Base-by-base conservation (phyloP, 192 early-diverging fungal genomes). In the Entomortierella chlamydospora region DNA sequence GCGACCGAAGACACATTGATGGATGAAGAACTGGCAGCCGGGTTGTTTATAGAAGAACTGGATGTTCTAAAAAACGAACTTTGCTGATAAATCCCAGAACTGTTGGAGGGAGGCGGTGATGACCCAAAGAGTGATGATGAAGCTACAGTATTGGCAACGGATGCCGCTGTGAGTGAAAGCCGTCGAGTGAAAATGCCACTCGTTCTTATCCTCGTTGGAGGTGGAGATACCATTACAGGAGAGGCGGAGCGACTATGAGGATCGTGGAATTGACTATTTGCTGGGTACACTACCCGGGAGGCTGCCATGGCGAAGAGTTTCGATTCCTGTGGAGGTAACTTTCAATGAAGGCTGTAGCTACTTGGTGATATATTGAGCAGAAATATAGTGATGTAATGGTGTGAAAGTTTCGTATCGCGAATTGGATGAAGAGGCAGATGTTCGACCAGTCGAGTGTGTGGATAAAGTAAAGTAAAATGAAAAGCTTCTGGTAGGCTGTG, bases 21-120 rank as follows among this genome's bases (percentile, higher is more conserved):
- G 20, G 71, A 64, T 11, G 72, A 74, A 0, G 72, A 53, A 5
- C 63, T 67, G 1, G 74, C 47, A 17, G 61, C 50, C 0, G 56
- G 28, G 31, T 20, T 56, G 22, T 61, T 64, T 30, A 70, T 37
- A n/a, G 49, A 37, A 8, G 68, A 52, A 28, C 56, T 79, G 10
- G 76, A 79, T 11, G 76, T 65, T 5, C 76, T 61, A 61, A 79
- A 79, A 57, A 79, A 79, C 23, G 68, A 70, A 51, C 57, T 66
- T 61, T 79, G 76, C 39, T 79, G 76, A 43, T 79, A 79, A 18
- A 79, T 56, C n/a, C 68, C 42, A 6, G 68, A 70, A 10, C 68
- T 55, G 2, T 31, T 28, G 8, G 62, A 26, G 18, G 72, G 43
- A 11, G 76, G 76, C 25, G 76, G 76, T 0, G 76, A 79, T 2